Base-by-base conservation (phyloP, 2,329 filamentous ascomycete genomes). In the Exophiala alcalophila region DNA sequence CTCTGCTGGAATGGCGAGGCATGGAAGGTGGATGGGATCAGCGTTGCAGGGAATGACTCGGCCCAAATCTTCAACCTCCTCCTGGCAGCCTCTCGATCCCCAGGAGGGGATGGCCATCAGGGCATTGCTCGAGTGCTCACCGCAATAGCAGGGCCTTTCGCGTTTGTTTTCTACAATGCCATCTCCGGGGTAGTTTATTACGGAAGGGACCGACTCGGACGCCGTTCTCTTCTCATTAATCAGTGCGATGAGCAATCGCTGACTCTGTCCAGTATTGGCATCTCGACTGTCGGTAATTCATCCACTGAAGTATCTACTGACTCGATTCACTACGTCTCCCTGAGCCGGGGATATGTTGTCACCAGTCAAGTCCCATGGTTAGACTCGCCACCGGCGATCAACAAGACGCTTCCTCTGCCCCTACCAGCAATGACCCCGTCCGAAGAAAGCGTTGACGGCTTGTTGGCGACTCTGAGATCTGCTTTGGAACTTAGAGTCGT, bases 1-100 rank as follows among this genome's bases (percentile, higher is more conserved):
- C 72, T 98, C 2, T 96, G 91, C 73, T 98, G 92, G 92, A 98
- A 98, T 60, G 92, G 92, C 29, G 92, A 98, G 62, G 91, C 89
- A 1, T 98, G 92, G 92, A 83, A 77, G 44, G 73, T 94, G 35
- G 66, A 65, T 6, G 74, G 73, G 23, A 56, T 73, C 7, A 57
- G 63, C 1, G 70, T 95, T 4, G 47, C 57, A 24, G 85, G 81
- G 44, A 96, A 95, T 60, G 92, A 98, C 65, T 86, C 86, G 3
- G 74, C 83, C 57, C 66, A 70, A 5, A 70, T 97, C 12, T 81
- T 91, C 58, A 59, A 71, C 23, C 59, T 77, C 25, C 70, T 95
- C 33, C 58, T 73, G 14, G 57, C 67, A 44, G 70, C 74, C 56
- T 53, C 59, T 21, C 52, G 43, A 14, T 24, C 29, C 21, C 44